Evolutionary conservation across 169 alveolate genomes (phyloP).

Genomic region (Sarcocystis neurona): DNA sequence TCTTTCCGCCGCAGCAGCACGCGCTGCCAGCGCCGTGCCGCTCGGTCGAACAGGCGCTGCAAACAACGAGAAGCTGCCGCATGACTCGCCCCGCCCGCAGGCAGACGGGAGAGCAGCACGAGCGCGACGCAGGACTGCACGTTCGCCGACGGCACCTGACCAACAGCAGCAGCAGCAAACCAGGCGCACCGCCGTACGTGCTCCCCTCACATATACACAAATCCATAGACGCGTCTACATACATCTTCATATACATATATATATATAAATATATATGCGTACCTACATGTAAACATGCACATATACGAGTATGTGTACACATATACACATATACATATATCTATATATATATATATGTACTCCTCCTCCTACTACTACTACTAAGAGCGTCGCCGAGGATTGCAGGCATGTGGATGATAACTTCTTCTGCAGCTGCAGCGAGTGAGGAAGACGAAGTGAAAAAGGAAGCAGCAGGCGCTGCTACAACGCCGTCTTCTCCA

Average conservation of each 20-base stretch:
- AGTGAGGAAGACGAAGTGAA: no score
- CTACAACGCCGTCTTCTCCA: no score
- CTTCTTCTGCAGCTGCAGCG: no score
- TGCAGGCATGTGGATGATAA: no score
- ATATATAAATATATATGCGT: neutral
- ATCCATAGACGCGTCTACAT: neutral
- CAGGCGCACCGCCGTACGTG: neutral
- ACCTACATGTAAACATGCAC: neutral
- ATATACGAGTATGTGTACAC: neutral
- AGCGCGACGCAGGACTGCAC: conserved; percentile 35
- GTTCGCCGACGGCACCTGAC: conserved; percentile 54
- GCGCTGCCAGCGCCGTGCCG: neutral
- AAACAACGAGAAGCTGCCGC: conserved; percentile 32
- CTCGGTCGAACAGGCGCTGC: no score
- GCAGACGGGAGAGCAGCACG: conserved; percentile 58
- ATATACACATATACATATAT: no score
- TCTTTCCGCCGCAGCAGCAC: neutral
- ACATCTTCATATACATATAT: neutral
- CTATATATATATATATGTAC: no score
- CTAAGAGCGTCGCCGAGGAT: no score
- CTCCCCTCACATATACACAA: neutral
- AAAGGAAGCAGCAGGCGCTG: no score
- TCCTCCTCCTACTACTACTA: no score
- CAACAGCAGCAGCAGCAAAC: neutral
- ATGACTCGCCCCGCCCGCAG: neutral